Percentiles rank a stretch among this genome's conserved stretches.
These are phyloP conservation scores for Litchi chinensis DNA, from an alignment of 345 rosid genomes.

Conservation along the genomic window DNA sequence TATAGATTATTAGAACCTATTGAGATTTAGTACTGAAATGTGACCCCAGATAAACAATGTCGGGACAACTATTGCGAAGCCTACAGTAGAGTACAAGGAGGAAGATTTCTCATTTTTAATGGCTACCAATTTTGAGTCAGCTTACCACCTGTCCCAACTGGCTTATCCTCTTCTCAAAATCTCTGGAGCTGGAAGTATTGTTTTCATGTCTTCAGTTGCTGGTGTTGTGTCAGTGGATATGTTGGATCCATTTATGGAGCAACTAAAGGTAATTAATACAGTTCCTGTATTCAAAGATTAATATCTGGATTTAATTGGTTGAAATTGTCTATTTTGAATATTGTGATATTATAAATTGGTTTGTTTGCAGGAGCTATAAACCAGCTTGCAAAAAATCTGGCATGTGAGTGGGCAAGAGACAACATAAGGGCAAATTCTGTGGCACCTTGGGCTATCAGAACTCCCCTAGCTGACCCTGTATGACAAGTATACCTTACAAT, in stretches of 20 bases:
- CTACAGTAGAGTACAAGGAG: slow-evolving; percentile 39
- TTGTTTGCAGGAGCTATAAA: slow-evolving; percentile 41
- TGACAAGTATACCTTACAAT: no score
- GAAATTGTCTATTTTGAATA: background rate
- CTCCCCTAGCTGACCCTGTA: slow-evolving; percentile 20
- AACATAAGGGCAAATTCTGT: slow-evolving; percentile 48
- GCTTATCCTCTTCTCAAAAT: slow-evolving; percentile 61
- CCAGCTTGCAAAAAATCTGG: slow-evolving; percentile 41
- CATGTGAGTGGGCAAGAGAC: slow-evolving; percentile 81
- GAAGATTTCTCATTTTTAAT: slow-evolving; percentile 40
- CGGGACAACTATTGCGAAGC: slow-evolving; percentile 37
- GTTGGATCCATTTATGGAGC: slow-evolving; percentile 42
- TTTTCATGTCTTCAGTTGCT: slow-evolving; percentile 54
- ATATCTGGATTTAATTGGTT: background rate
- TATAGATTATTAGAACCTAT: no score
- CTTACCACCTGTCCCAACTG: slow-evolving; percentile 54
- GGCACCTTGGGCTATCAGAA: slow-evolving; percentile 47
- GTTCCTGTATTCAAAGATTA: background rate
- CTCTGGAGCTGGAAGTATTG: slow-evolving; percentile 52
- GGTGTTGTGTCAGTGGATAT: slow-evolving; percentile 32
- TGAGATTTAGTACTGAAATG: no score
- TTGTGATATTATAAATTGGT: background rate
- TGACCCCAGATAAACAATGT: slow-evolving; percentile 53
- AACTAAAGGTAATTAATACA: slow-evolving; percentile 40
- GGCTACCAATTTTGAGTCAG: slow-evolving; percentile 21